A percentile compares a stretch with the other conserved stretches of the same genome.
phyloP scores from a whole-genome alignment of 1,284 basidiomycete genomes.

The Entoloma clypeatum region DNA sequence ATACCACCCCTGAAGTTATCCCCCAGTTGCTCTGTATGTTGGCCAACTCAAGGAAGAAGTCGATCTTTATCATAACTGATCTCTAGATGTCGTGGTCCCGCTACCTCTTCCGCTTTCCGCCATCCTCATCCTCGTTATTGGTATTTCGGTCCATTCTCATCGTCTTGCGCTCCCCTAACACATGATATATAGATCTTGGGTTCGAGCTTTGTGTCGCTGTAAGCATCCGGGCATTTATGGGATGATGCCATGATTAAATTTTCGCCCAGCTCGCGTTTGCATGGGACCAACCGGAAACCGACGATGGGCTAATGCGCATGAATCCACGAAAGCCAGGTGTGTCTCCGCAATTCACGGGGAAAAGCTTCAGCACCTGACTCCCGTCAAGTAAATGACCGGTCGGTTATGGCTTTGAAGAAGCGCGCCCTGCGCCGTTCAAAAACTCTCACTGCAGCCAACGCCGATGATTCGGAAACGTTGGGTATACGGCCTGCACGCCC shows the following conservation, averaged over 20 bases:
- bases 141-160: constrained; percentile 30
- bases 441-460: constrained; percentile 38
- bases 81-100: constrained; percentile 58
- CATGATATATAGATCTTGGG: constrained; percentile 56
- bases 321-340: constrained; percentile 61
- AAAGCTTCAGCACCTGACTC: background rate
- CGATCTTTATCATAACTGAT: constrained; percentile 5
- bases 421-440: constrained; percentile 56
- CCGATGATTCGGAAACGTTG: constrained; percentile 48
- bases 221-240: constrained; percentile 20
- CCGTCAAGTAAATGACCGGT: constrained; percentile 48
- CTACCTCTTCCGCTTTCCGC: constrained; percentile 65
- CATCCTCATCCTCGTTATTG: constrained; percentile 66
- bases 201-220: constrained; percentile 66
- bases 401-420: constrained; percentile 52
- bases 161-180: constrained; percentile 2
- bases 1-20: constrained; percentile 66
- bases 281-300: constrained; percentile 66
- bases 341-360: constrained; percentile 6
- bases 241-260: background rate
- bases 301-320: constrained; percentile 64
- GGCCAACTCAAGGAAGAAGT: background rate
- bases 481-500: constrained; percentile 38
- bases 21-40: constrained; percentile 59
- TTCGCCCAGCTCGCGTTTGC: constrained; percentile 55